Base-by-base conservation (phyloP, 441 rosid species). In the Gossypium lobatum region DNA sequence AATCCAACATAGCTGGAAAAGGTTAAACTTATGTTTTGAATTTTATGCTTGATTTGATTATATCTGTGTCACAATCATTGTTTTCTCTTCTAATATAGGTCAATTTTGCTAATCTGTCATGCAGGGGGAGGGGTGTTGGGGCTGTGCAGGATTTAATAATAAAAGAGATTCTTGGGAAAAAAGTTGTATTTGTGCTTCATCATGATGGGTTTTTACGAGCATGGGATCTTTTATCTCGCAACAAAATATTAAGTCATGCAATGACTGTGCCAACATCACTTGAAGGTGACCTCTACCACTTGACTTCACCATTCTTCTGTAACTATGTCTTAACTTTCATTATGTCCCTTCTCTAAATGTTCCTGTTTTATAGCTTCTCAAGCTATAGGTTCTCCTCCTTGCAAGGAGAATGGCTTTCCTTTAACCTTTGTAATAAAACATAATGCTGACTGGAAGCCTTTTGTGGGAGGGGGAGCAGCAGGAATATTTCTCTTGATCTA, bases 51-150 rank as follows among this genome's bases (percentile, higher is more conserved):
- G 48, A 20, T 31, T 70, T 54, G 11, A 18, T 54, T 70, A 42
- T 11, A 11, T 69, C 18, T 34, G 31, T 70, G 23, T 54, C 4
- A 6, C 42, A 37, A 34, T 73, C 60, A 7, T 62, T 70, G 28
- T 45, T 48, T 48, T 39, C 26, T 70, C 61, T 70, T 70, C 28
- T 23, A 54, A 70, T 16, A 50, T 31, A 34, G 16, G 28, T 20
- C 9, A 50, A 37, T 25, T 68, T 54, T 66, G 63, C 39, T 58
- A 61, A 71, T 62, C n/a, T 81, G 76, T 55, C 42, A 73, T 85
- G 87, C 84, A 92, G 97, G 91, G 87, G 89, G 74, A 91, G 87
- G 82, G 80, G 77, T 73, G 79, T 81, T 39, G 95, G 89, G 37
- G 79, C 85, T 52, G 91, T 91, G 62, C 87, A 88, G 82, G 94